Percentiles rank a stretch among this genome's conserved stretches.
These are phyloP conservation scores for Tolypocladium cylindrosporum DNA, from an alignment of 2,329 filamentous ascomycete genomes.

Conservation along the genomic window DNA sequence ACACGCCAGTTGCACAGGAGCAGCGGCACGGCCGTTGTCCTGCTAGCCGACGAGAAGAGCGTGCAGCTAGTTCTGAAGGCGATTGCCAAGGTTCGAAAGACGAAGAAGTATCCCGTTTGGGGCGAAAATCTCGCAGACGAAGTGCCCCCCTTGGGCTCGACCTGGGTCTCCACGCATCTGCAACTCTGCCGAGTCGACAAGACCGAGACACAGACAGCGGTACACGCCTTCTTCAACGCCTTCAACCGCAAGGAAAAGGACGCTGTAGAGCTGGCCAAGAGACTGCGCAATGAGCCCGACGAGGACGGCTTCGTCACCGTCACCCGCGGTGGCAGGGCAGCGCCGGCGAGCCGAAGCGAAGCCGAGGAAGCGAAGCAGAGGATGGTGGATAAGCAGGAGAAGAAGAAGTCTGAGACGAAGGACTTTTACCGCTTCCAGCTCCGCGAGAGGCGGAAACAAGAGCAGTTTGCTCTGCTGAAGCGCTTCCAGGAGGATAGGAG, in stretches of 20 bases:
- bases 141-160: constrained; percentile 45
- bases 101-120: constrained; percentile 58
- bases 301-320: constrained; percentile 96
- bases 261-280: constrained; percentile 50
- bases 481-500: constrained; percentile 68
- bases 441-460: constrained; percentile 66
- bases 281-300: constrained; percentile 70
- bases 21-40: constrained; percentile 69
- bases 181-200: constrained; percentile 61
- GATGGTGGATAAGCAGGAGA: constrained; percentile 52
- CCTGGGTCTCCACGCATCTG: constrained; percentile 56
- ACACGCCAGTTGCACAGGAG: constrained; percentile 58
- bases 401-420: constrained; percentile 52
- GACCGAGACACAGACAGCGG: constrained; percentile 54
- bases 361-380: constrained; percentile 49
- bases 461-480: constrained; percentile 56
- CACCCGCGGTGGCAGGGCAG: constrained; percentile 62
- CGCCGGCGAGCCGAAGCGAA: constrained; percentile 66
- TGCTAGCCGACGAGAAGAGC: constrained; percentile 75
- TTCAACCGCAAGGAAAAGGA: constrained; percentile 64
- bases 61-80: constrained; percentile 70
- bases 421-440: constrained; percentile 83
- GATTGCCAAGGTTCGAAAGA: constrained; percentile 50
- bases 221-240: constrained; percentile 80
- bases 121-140: constrained; percentile 49